Conservation (phyloP, 2,329 filamentous ascomycete genomes). For the Fusarium concolor region DNA sequence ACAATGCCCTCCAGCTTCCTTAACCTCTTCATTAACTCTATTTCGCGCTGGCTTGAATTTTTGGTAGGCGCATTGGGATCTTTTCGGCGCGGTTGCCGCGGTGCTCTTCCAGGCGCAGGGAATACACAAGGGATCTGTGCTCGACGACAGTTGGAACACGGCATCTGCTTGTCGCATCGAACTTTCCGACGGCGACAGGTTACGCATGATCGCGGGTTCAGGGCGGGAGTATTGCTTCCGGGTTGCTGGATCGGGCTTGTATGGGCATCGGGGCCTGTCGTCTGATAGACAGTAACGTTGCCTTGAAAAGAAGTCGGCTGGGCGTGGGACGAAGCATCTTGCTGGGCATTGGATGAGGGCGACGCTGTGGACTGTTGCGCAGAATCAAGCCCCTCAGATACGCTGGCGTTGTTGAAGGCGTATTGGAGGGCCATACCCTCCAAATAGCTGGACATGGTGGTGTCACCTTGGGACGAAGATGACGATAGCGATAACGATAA, state of each 20-base stretch:
- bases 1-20: conserved; percentile 82
- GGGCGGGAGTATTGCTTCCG: conserved; percentile 50
- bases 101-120: conserved; percentile 78
- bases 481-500: conserved; percentile 1
- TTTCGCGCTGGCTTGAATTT: conserved; percentile 70
- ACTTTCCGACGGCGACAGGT: conserved; percentile 71
- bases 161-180: conserved; percentile 81
- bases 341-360: conserved; percentile 41
- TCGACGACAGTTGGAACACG: conserved; percentile 79
- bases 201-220: conserved; percentile 63
- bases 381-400: conserved; percentile 38
- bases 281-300: conserved; percentile 55
- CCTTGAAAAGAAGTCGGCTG: conserved; percentile 42
- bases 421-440: conserved; percentile 41
- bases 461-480: conserved; percentile 15
- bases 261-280: conserved; percentile 55
- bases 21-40: conserved; percentile 78
- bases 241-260: conserved; percentile 51
- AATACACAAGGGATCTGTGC: conserved; percentile 79
- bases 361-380: conserved; percentile 39
- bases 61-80: conserved; percentile 72
- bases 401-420: conserved; percentile 42
- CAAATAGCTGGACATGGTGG: conserved; percentile 40
- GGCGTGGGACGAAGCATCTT: conserved; percentile 33
- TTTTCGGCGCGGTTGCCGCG: conserved; percentile 73